Evolutionary conservation across 2,329 filamentous ascomycete species (phyloP).

Genomic region (Alternaria rosae): DNA sequence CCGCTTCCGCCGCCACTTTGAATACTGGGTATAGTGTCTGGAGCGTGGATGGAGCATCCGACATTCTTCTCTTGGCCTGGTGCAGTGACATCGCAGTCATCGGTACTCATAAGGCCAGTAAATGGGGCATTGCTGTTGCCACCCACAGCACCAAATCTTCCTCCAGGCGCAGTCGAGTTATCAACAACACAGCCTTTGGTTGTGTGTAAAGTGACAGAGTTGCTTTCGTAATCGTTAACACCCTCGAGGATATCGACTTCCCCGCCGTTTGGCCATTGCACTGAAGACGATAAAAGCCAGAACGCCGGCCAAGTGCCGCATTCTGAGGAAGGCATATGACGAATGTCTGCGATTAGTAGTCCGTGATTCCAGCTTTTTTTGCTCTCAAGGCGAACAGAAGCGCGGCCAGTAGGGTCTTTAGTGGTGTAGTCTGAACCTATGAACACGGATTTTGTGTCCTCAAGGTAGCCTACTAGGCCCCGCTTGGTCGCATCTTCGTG

Average conservation of each 20-base stretch:
- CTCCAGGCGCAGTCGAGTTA: slow-evolving; percentile 16
- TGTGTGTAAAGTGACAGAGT: slow-evolving; percentile 46
- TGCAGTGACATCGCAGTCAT: slow-evolving; percentile 55
- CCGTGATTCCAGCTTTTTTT: slow-evolving; percentile 42
- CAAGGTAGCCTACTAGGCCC: slow-evolving; percentile 28
- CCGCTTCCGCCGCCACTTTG: not conserved
- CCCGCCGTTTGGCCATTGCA: slow-evolving; percentile 42
- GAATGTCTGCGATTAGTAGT: slow-evolving; percentile 43
- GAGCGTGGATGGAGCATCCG: slow-evolving; percentile 40
- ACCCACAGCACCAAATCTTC: not conserved
- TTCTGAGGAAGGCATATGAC: slow-evolving; percentile 43
- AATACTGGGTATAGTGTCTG: not conserved
- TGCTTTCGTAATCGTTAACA: slow-evolving; percentile 38
- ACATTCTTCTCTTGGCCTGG: slow-evolving; percentile 37
- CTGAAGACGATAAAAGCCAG: slow-evolving; percentile 40
- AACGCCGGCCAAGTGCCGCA: slow-evolving; percentile 48
- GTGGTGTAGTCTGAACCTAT: slow-evolving; percentile 55
- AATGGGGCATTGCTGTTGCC: slow-evolving; percentile 28
- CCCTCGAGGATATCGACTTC: slow-evolving; percentile 50
- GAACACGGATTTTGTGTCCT: slow-evolving; percentile 31
- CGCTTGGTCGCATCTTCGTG: slow-evolving; percentile 17
- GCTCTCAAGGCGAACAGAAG: slow-evolving; percentile 41
- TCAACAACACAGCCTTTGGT: slow-evolving; percentile 31
- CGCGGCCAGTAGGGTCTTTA: slow-evolving; percentile 34
- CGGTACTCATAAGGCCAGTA: slow-evolving; percentile 55